Conservation (phyloP, 306 rosid genomes). For the Citrullus amarus region DNA sequence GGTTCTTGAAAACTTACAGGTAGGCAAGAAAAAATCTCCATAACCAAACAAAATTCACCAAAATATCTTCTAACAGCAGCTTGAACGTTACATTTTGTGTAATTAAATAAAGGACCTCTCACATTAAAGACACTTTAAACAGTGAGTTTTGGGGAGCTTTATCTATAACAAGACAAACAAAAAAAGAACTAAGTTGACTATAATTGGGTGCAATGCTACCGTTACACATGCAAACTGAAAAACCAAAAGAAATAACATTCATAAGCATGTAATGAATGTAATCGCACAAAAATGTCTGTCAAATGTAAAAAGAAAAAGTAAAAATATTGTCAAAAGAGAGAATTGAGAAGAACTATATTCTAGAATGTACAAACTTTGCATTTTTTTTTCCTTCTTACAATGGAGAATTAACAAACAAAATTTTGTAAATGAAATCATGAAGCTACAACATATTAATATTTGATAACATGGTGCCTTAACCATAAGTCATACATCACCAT, state of each 20-base stretch:
- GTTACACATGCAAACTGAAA: not conserved
- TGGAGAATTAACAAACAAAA: constrained; percentile 16
- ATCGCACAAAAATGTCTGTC: not conserved
- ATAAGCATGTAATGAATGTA: not conserved
- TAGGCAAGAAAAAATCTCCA: not conserved
- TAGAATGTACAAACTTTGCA: constrained; percentile 31
- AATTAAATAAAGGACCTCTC: no score
- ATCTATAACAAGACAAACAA: not conserved
- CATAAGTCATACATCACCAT: constrained; percentile 97
- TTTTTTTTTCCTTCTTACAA: not conserved
- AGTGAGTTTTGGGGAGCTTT: not conserved
- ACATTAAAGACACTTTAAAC: no score
- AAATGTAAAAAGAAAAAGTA: not conserved
- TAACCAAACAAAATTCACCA: not conserved
- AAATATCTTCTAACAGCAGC: no score
- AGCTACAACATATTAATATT: constrained; percentile 36
- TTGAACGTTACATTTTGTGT: no score
- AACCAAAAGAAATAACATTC: not conserved
- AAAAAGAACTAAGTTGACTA: not conserved
- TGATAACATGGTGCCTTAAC: constrained; percentile 73
- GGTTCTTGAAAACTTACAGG: not conserved
- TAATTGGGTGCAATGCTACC: not conserved
- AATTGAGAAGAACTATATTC: not conserved
- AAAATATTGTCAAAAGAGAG: not conserved
- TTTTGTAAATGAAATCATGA: constrained; percentile 17